phyloP scores from a whole-genome alignment of 2,329 filamentous ascomycete genomes.

The Penicillium decumbens region DNA sequence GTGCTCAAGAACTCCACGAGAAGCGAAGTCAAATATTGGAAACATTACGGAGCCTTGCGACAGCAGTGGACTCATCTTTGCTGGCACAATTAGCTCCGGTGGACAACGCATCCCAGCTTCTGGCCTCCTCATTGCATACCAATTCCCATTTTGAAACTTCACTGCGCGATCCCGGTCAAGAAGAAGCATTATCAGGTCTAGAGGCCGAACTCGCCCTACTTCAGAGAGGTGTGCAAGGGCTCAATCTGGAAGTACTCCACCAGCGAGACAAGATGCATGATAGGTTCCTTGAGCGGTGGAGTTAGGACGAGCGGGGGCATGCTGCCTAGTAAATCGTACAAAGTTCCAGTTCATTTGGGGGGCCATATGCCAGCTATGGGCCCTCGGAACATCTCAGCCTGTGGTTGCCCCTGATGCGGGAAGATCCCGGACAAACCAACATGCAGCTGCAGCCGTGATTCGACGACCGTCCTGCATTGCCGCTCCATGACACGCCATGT shows the following conservation, averaged over 20 bases:
- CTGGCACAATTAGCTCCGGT: conserved; percentile 26
- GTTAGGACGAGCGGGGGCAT: conserved; percentile 3
- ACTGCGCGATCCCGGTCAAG: conserved; percentile 26
- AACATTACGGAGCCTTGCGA: conserved; percentile 24
- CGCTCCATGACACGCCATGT: neutral
- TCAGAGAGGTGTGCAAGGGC: conserved; percentile 32
- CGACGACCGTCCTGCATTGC: neutral
- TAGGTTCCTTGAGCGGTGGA: conserved; percentile 35
- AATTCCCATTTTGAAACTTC: conserved; percentile 29
- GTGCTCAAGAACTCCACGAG: conserved; percentile 24
- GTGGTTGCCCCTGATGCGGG: conserved; percentile 4
- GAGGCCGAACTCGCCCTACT: conserved; percentile 30
- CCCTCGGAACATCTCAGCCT: conserved; percentile 11
- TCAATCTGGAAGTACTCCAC: conserved; percentile 33
- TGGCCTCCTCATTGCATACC: conserved; percentile 29
- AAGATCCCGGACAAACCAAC: conserved; percentile 1
- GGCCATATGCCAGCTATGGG: neutral
- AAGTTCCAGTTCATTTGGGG: neutral
- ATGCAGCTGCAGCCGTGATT: conserved; percentile 9
- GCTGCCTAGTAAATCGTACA: neutral
- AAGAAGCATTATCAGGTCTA: conserved; percentile 26
- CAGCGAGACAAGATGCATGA: conserved; percentile 29
- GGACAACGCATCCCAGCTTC: conserved; percentile 32
- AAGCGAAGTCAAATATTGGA: conserved; percentile 30
- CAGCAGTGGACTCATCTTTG: conserved; percentile 31